Conservation (phyloP, 495 filamentous ascomycete species). For the Neurospora tetrasperma region DNA sequence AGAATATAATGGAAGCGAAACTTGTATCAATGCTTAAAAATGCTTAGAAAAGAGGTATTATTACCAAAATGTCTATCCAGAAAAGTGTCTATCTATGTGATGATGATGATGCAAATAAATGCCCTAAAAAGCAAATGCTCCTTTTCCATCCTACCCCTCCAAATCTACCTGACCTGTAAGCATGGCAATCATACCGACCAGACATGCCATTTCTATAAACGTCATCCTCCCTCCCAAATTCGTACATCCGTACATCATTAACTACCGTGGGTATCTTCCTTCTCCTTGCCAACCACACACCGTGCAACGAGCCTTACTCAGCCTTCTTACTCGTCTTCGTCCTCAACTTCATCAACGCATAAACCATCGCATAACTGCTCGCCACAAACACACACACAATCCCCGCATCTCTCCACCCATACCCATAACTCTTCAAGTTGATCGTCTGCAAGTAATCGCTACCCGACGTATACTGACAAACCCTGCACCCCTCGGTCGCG, state of each 20-base stretch:
- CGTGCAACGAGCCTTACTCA: constrained; percentile 5
- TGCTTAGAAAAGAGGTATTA: background rate
- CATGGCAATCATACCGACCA: no score
- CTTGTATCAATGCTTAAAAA: no score
- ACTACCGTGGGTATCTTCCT: background rate
- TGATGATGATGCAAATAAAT: background rate
- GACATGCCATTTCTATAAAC: no score
- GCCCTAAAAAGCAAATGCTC: background rate
- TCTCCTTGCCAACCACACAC: background rate
- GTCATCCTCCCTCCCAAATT: background rate
- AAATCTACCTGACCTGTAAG: no score
- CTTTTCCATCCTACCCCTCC: background rate
- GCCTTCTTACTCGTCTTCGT: constrained; percentile 24
- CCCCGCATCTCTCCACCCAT: constrained; percentile 55
- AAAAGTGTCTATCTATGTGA: background rate
- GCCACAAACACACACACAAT: constrained; percentile 29
- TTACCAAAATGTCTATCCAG: background rate
- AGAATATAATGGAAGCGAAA: no score
- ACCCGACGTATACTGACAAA: constrained; percentile 50
- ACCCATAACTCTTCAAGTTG: constrained; percentile 26
- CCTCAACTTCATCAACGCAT: constrained; percentile 21
- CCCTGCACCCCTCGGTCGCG: constrained; percentile 41
- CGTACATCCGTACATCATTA: background rate
- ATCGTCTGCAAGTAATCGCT: constrained; percentile 40
- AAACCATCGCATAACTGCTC: constrained; percentile 23